Evolutionary conservation across 1,139 yeast species (phyloP), one percentile per base, ranked within the genome.

Genomic region (Blastobotrys niveus): DNA sequence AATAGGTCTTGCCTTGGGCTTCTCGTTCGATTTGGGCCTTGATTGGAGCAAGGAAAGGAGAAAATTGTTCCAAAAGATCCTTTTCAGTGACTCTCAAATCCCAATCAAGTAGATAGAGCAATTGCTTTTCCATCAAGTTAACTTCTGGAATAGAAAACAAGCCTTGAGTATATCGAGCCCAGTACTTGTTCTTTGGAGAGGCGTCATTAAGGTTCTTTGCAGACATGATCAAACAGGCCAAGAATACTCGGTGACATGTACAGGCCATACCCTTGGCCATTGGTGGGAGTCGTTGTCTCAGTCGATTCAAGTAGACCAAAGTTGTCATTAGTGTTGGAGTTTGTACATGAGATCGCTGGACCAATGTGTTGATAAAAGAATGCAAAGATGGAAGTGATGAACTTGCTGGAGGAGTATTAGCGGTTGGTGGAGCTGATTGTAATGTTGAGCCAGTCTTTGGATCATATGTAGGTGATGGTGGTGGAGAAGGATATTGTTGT

Each of bases 241-340:
- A 70, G 55, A 91, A 89, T 49, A 91, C 85, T 51, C 97, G 74
- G 68, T 91, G 97, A 61, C 94, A 78, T 5, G 97, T 88, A 47
- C 96, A 86, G 54, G 86, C 87, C 77, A 89, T 86, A 20, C 97
- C 97, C 48, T 83, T 78, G 18, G 95, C 94, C 64, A 85, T 83
- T 26, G 89, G 79, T 4, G 97, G 96, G 46, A 91, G 75, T 12
- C 83, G 72, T 50, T 77, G 73, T 54, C 93, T 77, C 53, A 89
- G 72, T 51, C 88, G 81, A 48, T 82, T 79, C 47, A 89, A 72
- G 63, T 86, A 89, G 10, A 88, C 88, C 45, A 87, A 71, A 2
- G 95, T 76, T 15, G 96, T 82, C 97, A 91, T 89, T 46, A 91
- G 72, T 1, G 97, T 91, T 33, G 96, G 89, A 3, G 95, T 85